Base-by-base conservation (phyloP, 768 basidiomycete species). In the Suillus brevipes region DNA sequence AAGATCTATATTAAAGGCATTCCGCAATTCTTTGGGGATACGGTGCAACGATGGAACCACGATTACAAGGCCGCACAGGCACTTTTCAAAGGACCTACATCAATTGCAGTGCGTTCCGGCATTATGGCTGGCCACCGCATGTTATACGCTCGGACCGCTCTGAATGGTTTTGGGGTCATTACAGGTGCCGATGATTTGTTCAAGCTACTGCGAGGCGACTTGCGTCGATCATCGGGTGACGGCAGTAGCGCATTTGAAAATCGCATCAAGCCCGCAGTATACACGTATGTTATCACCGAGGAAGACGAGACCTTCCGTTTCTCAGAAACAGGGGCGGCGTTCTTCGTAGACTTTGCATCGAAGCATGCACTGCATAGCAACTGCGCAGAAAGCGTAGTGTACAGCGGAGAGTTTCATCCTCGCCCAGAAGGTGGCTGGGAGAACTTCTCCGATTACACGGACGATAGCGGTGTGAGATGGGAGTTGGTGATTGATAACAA, bases 401-500 rank as follows among this genome's bases (percentile, higher is more conserved):
- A 92, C 71, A 83, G 84, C 55, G 91, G 91, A 28, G 91, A 93
- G 77, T 93, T 93, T 72, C 91, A 93, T 73, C 87, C 87, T 20
- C 82, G 91, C 25, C 89, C 87, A 25, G 81, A 74, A 62, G 89
- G 85, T 60, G 92, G 87, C 3, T 94, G 87, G 89, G 82, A 76
- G 56, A 79, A 72, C 65, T 90, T 92, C 78, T 78, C 74, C 52
- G 89, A 91, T 68, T 75, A 73, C 40, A 82, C 73, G 1, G 71
- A 76, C 2, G 90, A 91, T 68, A 80, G 80, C 5, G 79, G 83
- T 6, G 87, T 89, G 52, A 74, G 78, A 38, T 95, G 93, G 90
- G 91, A 95, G 74, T 74, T 95, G 38, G 88, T 94, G 67, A 85
- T 95, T 71, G 93, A 95, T 74, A 95, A 95, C 71, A 90, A 91